Evolutionary conservation across 192 early-diverging fungal genomes (phyloP), one percentile per base, ranked within the genome.

Genomic region (Mortierella hygrophila): DNA sequence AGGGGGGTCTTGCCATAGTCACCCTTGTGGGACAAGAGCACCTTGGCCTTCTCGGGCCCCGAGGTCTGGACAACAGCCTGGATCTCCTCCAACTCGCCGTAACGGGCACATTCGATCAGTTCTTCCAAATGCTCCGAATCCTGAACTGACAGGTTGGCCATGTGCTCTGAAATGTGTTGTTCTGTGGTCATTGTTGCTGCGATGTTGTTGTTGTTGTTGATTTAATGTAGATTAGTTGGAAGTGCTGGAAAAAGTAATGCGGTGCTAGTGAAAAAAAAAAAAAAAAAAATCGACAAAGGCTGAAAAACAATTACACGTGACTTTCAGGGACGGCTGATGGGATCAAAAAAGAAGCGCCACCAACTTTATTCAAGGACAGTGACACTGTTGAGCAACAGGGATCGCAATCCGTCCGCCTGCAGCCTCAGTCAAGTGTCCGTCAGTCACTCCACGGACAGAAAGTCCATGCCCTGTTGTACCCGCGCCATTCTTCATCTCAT

Each of bases 81-180:
- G 37, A 96, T 83, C 75, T 95, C 94, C 32, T 94, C 94, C 6
- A 95, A 76, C 83, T 97, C 95, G 47, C 95, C 95, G 74, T 94
- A 93, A 55, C 96, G 92, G 15, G 94, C 92, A 87, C 92, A 94
- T 79, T 90, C 88, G 40, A 94, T 90, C 81, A 96, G 77, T 70
- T 94, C 93, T 60, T 94, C 92, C 29, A 89, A 72, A 46, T 80
- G 49, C 21, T 90, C 88, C 13, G 68, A 13, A 57, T 88, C 85
- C 77, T 85, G 68, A 20, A 85, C 83, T 8, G 83, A 85, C 57
- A 85, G 49, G 40, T 74, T 74, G 15, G 72, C 41, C 72, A 74
- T 49, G 47, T 44, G 37, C 21, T 74, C 72, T 74, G 46, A 44
- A n/a, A 74, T 60, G 73, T 68, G 65, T 83, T 74, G 65, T 80